Evolutionary conservation across 805 yeast genomes (phyloP), one percentile per base, ranked within the genome.

Genomic region (Yamadazyma phyllophila): DNA sequence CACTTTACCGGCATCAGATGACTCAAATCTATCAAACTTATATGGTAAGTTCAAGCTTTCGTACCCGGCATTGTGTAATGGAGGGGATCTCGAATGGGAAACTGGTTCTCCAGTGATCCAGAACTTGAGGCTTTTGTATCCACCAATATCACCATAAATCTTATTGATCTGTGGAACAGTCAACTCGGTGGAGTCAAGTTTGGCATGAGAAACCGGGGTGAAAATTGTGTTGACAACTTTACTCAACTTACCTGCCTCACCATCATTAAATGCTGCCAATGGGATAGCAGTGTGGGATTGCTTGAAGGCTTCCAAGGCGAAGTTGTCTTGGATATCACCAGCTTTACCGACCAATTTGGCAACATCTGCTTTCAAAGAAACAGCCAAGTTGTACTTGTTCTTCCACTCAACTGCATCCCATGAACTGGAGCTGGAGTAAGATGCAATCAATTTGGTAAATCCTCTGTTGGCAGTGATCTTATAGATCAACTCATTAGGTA

Each of bases 281-380:
- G 96, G 96, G 45, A 69, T 67, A 7, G 61, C 56, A 2, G 67
- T 65, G 60, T 87, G 88, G 2, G 61, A 29, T 0, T 67, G 50
- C 60, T 91, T 80, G 72, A 92, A 91, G 15, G 63, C 61, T 61
- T 90, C 97, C 43, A 91, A 70, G 1, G 63, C 66, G 49, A 86
- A 65, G 63, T 91, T 92, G 61, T 90, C 96, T 32, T 67, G 66
- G 56, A 86, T 73, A 0, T 64, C 56, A 2, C 65, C 59, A 10
- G 97, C 97, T 41, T 74, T 71, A 15, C 96, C 96, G 36, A 91
- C 95, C 61, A 91, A 82, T 66, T 90, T 91, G 41, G 88, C 77
- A 38, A 88, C 62, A 55, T 90, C 97, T 29, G 81, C 85, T 46
- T 82, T 81, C 41, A 84, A 60, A 7, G 78, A 65, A 32, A 75